phyloP scores from a whole-genome alignment of 169 alveolate genomes.

The Plasmodium vivax region DNA sequence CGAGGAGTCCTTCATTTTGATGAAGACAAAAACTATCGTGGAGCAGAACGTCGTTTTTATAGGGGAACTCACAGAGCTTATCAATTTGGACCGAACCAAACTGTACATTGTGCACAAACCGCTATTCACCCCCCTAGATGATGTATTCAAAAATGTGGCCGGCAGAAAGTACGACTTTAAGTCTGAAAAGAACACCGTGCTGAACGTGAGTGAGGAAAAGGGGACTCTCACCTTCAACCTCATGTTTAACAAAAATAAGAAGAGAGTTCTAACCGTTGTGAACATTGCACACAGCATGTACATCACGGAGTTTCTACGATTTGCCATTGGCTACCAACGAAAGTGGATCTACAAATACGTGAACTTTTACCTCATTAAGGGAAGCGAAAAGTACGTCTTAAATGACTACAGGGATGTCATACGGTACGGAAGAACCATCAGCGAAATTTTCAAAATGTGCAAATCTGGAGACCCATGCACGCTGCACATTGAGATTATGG shows the following conservation, averaged over 20 bases:
- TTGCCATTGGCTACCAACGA: conserved; percentile 69
- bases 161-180: conserved; percentile 50
- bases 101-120: conserved; percentile 44
- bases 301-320: conserved; percentile 47
- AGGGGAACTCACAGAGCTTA: conserved; percentile 28
- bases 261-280: conserved; percentile 19
- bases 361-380: conserved; percentile 35
- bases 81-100: conserved; percentile 13
- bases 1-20: conserved; percentile 7
- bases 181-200: conserved; percentile 30
- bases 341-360: conserved; percentile 67
- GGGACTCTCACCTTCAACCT: conserved; percentile 23
- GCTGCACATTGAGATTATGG: conserved; percentile 25
- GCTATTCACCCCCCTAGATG: conserved; percentile 22
- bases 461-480: conserved; percentile 31
- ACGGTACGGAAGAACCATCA: conserved; percentile 36
- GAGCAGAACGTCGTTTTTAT: conserved; percentile 33
- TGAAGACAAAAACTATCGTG: background rate
- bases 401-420: conserved; percentile 16
- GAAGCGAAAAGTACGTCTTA: conserved; percentile 27
- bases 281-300: conserved; percentile 65
- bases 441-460: conserved; percentile 54
- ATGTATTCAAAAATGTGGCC: conserved; percentile 44
- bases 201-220: background rate
- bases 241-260: conserved; percentile 13